Conservation (phyloP, 1,139 yeast species). For the Pichia sp. region DNA sequence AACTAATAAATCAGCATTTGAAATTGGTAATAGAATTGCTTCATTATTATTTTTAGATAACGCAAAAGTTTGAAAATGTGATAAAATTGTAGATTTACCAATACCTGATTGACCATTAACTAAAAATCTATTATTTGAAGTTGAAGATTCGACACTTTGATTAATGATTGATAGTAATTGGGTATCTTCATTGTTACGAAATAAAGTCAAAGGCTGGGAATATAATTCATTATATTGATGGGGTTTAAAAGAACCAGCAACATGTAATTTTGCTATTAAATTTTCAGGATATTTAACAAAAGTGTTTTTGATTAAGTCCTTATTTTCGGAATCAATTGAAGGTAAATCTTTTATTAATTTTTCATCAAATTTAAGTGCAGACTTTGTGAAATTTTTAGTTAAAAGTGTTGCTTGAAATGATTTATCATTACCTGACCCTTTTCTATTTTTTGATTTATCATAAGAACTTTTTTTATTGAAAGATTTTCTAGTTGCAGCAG, state of each 20-base stretch:
- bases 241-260: constrained; percentile 53
- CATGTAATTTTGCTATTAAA: constrained; percentile 20
- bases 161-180: constrained; percentile 28
- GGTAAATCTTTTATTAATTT: constrained; percentile 17
- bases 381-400: constrained; percentile 20
- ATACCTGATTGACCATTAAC: constrained; percentile 68
- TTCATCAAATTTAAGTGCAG: constrained; percentile 18
- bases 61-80: constrained; percentile 66
- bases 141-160: constrained; percentile 23
- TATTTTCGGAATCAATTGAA: constrained; percentile 12
- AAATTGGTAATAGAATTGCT: constrained; percentile 59
- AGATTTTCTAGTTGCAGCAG: constrained; percentile 24
- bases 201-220: constrained; percentile 48
- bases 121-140: constrained; percentile 45
- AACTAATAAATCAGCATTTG: constrained; percentile 53
- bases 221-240: constrained; percentile 61
- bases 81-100: constrained; percentile 70
- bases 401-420: constrained; percentile 22
- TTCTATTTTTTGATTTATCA: constrained; percentile 23
- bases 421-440: constrained; percentile 29
- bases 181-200: constrained; percentile 35
- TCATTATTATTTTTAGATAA: constrained; percentile 11
- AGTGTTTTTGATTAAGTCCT: constrained; percentile 17
- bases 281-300: constrained; percentile 19
- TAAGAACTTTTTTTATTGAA: constrained; percentile 22